A percentile compares a stretch with the other conserved stretches of the same genome.
Evolutionary conservation across 148 eudicot genomes (phyloP).

Genomic region (Talinum fruticosum): DNA sequence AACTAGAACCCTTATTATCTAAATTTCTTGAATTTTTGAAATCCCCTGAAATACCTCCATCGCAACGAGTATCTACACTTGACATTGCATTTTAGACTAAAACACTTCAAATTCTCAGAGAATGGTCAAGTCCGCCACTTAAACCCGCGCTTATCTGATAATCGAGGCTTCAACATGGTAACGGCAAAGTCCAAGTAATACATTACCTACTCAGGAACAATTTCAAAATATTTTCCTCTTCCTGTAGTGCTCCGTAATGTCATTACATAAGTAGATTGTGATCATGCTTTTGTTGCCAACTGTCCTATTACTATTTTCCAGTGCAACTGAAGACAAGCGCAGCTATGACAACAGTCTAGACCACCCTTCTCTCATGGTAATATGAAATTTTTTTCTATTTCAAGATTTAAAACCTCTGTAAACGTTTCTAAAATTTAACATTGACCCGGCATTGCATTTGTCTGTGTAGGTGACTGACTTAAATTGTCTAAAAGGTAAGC

Average conservation of each 20-base stretch:
- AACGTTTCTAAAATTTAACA: not conserved
- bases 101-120: not conserved
- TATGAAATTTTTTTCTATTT: not conserved
- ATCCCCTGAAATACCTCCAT: no score
- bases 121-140: not conserved
- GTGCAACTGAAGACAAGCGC: conserved; percentile 27
- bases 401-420: not conserved
- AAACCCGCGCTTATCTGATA: no score
- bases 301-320: conserved; percentile 20
- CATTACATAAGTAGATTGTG: not conserved
- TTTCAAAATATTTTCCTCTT: not conserved
- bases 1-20: no score
- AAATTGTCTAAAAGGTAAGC: conserved; percentile 10
- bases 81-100: not conserved
- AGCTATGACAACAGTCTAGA: conserved; percentile 15
- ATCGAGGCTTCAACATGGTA: not conserved
- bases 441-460: not conserved
- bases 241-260: not conserved
- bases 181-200: not conserved
- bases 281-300: not conserved
- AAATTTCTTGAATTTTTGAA: no score
- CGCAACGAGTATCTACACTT: no score
- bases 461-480: not conserved
- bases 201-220: not conserved
- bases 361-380: conserved; percentile 36